Percentiles rank a stretch among this genome's conserved stretches.
phyloP scores from a whole-genome alignment of 2,329 filamentous ascomycete genomes.

The Parastagonospora nodorum region DNA sequence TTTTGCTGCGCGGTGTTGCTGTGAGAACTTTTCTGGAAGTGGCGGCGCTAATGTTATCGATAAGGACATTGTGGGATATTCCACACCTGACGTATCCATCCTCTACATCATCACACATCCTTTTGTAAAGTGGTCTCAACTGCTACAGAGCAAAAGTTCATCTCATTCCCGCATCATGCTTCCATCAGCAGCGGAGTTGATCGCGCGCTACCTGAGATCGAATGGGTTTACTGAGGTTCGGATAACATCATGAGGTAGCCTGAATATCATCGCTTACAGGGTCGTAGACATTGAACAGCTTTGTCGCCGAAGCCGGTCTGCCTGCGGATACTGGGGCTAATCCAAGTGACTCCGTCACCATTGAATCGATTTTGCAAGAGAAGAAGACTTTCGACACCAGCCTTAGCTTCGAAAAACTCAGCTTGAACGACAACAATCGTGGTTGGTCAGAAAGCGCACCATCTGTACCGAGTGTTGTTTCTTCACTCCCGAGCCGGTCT shows the following conservation, averaged over 20 bases:
- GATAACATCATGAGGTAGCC: conserved; percentile 10
- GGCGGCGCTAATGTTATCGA: conserved; percentile 4
- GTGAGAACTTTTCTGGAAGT: not conserved
- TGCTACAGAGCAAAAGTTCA: no score
- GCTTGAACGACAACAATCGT: conserved; percentile 48
- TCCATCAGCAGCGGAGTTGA: conserved; percentile 48
- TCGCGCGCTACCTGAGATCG: conserved; percentile 48
- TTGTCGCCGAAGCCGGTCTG: conserved; percentile 62
- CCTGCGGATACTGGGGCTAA: conserved; percentile 54
- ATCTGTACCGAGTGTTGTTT: conserved; percentile 48
- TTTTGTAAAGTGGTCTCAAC: no score
- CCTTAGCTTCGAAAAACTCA: conserved; percentile 61
- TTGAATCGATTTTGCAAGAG: conserved; percentile 65
- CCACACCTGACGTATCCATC: not conserved
- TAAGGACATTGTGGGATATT: conserved; percentile 1
- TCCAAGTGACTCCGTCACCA: conserved; percentile 55
- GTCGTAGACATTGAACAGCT: conserved; percentile 61
- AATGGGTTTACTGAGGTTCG: conserved; percentile 49
- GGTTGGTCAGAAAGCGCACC: conserved; percentile 57
- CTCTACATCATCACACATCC: not conserved
- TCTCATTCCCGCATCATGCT: conserved; percentile 24
- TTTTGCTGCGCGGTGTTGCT: not conserved
- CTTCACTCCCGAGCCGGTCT: conserved; percentile 53
- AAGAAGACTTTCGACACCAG: conserved; percentile 63
- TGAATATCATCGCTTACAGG: conserved; percentile 10